phyloP scores from a whole-genome alignment of 129 eudicot genomes.

The Dittrichia graveolens region DNA sequence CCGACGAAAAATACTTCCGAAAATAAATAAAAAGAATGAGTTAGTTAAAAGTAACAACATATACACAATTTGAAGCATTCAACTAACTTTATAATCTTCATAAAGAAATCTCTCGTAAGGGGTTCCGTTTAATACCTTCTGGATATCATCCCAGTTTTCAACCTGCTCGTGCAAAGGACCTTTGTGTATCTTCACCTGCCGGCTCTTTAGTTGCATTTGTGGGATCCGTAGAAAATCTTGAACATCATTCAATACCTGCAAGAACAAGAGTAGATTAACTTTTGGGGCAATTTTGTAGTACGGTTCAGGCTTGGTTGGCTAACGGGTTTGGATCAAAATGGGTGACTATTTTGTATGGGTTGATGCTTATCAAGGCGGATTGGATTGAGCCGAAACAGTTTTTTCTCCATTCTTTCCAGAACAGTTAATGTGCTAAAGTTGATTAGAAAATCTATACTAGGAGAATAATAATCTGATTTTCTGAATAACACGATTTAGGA shows the following conservation, averaged over 20 bases:
- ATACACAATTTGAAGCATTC: slow-evolving; percentile 32
- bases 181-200: slow-evolving; percentile 96
- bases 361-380: neutral
- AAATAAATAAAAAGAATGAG: slow-evolving; percentile 53
- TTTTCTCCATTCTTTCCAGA: neutral
- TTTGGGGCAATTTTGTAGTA: neutral
- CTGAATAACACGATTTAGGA: neutral
- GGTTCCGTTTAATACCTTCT: slow-evolving; percentile 67
- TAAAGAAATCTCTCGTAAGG: slow-evolving; percentile 63
- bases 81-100: slow-evolving; percentile 54
- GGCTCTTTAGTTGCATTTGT: slow-evolving; percentile 55
- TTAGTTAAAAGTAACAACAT: slow-evolving; percentile 34
- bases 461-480: neutral
- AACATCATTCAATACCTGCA: slow-evolving; percentile 70
- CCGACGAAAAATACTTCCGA: slow-evolving; percentile 5
- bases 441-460: neutral
- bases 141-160: slow-evolving; percentile 76
- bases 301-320: neutral
- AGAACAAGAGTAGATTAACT: neutral
- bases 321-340: neutral
- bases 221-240: slow-evolving; percentile 90
- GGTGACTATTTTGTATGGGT: neutral
- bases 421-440: neutral
- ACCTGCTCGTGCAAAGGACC: slow-evolving; percentile 76
- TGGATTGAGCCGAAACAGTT: neutral